A percentile compares a stretch with the other conserved stretches of the same genome.
Conservation (phyloP, 2,329 filamentous ascomycete genomes). For the Talaromyces albobiverticillius region DNA sequence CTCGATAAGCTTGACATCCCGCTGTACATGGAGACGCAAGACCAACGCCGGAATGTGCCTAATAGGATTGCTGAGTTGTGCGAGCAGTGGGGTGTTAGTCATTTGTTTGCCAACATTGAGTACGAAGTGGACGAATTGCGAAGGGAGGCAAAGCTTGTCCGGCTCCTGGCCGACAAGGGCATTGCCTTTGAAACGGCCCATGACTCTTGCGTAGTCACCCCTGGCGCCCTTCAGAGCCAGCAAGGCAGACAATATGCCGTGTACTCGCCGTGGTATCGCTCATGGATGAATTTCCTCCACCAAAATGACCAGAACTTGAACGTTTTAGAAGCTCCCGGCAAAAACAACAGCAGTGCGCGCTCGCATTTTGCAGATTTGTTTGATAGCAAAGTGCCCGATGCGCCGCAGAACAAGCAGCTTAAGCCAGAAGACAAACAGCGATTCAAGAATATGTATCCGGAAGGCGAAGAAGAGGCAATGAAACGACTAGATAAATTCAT, state of each 20-base stretch:
- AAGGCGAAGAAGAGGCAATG: slow-evolving; percentile 70
- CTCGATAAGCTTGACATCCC: slow-evolving; percentile 72
- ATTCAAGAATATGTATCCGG: slow-evolving; percentile 64
- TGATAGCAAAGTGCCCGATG: slow-evolving; percentile 56
- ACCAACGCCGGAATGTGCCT: slow-evolving; percentile 62
- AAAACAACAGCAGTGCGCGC: slow-evolving; percentile 53
- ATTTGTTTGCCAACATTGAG: slow-evolving; percentile 80
- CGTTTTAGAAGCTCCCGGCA: slow-evolving; percentile 55
- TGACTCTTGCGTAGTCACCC: slow-evolving; percentile 79
- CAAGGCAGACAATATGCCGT: slow-evolving; percentile 77
- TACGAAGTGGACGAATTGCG: slow-evolving; percentile 90
- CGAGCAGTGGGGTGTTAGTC: slow-evolving; percentile 68
- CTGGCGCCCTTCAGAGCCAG: slow-evolving; percentile 65
- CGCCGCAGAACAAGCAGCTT: slow-evolving; percentile 63
- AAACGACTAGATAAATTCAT: slow-evolving; percentile 66
- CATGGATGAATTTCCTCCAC: slow-evolving; percentile 73
- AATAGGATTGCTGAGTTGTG: slow-evolving; percentile 63
- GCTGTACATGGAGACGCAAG: slow-evolving; percentile 69
- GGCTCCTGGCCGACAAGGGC: slow-evolving; percentile 58
- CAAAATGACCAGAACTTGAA: slow-evolving; percentile 63
- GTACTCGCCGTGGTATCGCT: slow-evolving; percentile 76
- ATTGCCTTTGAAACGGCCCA: slow-evolving; percentile 70
- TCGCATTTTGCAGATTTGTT: slow-evolving; percentile 58
- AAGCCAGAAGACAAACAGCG: slow-evolving; percentile 57
- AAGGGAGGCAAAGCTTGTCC: slow-evolving; percentile 67